Base-by-base conservation (phyloP, 2,329 filamentous ascomycete species). In the Gnomoniopsis smithogilvyi region DNA sequence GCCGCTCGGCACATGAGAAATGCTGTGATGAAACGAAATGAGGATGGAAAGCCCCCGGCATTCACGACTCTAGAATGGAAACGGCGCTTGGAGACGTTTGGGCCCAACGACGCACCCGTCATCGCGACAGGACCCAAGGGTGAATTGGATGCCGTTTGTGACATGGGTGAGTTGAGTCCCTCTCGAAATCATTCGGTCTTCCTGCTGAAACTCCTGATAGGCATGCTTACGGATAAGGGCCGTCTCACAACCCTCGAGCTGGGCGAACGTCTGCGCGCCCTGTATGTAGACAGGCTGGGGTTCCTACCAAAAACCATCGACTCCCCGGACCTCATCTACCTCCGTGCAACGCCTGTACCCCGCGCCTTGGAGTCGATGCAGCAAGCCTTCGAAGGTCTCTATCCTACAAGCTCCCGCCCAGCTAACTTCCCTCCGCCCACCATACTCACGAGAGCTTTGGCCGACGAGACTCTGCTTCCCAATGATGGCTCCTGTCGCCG, bases 11-110 rank as follows among this genome's bases (percentile, higher is more conserved):
- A 88, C 64, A 82, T 98, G 70, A 84, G 75, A 62, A 75, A 76
- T 33, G 76, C 74, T 63, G 73, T 85, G 34, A 76, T 84, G 38
- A 74, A 79, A 59, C 73, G 76, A 11, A 64, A 69, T 58, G 63
- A 72, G 50, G 66, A 67, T 21, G 68, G 69, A 52, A 70, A 69
- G 19, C 66, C 70, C 10, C 63, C 64, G 43, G 67, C 71, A 38
- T 80, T 79, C 68, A 76, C 75, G 46, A 75, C 76, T 8, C 67
- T 84, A 3, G 80, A 83, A 66, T 88, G 84, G 84, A 80, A 87
- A 65, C 84, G 92, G 62, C 86, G 90, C 50, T 80, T 97, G 51
- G 95, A 99, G 74, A 90, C 89, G 0, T 95, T 97, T 71, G 89
- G 88, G 3, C 70, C 76, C 19, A 78, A 87, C 64, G 88, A 91